phyloP scores from a whole-genome alignment of 2,329 filamentous ascomycete genomes.

The Podosphaera xanthii region DNA sequence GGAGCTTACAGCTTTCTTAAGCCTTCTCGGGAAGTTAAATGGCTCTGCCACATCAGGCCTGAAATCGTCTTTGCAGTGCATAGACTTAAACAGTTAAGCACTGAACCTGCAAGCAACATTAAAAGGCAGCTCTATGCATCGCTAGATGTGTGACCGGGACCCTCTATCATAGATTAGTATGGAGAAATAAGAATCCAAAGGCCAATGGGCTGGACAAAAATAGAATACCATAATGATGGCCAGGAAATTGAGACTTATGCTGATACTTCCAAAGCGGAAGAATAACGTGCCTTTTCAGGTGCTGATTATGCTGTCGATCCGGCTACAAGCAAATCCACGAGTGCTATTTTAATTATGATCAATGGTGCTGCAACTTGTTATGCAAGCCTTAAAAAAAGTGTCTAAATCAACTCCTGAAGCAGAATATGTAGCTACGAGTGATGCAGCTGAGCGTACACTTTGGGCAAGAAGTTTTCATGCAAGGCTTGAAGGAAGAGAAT shows the following conservation, averaged over 20 bases:
- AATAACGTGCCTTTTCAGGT: background rate
- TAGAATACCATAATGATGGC: background rate
- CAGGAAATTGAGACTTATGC: background rate
- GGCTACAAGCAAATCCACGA: background rate
- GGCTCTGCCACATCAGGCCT: no score
- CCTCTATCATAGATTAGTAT: no score
- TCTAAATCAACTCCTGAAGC: background rate
- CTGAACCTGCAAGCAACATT: no score
- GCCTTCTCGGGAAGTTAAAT: no score
- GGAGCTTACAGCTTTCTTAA: no score
- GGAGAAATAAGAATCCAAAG: no score
- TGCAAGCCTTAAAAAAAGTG: background rate
- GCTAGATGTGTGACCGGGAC: no score
- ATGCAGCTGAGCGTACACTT: background rate
- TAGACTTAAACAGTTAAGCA: no score
- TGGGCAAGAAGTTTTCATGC: background rate
- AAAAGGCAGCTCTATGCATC: no score
- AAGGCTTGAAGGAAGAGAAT: background rate
- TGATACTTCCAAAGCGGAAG: background rate
- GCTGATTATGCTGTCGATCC: background rate
- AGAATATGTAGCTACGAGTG: background rate
- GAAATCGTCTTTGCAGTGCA: no score
- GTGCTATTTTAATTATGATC: background rate
- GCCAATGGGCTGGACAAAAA: no score
- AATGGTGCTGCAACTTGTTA: background rate